These are phyloP conservation scores for Aspergillus pseudoglaucus DNA, from an alignment of 2,329 filamentous ascomycete genomes.

Conservation along the genomic window DNA sequence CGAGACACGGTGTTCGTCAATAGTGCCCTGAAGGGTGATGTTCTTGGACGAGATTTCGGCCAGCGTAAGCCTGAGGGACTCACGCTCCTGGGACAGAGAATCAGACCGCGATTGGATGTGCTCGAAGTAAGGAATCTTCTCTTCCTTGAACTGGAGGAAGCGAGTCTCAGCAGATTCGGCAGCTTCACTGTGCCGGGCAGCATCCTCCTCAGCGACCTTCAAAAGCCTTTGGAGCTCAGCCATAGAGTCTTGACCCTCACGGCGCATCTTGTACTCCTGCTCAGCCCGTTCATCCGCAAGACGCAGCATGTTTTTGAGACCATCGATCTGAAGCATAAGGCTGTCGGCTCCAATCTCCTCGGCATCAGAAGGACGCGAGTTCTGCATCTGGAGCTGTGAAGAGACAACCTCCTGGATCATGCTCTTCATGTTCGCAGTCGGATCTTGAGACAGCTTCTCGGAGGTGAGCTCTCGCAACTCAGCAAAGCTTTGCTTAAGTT, in stretches of 20 bases:
- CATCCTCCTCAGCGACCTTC: slow-evolving; percentile 56
- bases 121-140: slow-evolving; percentile 62
- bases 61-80: slow-evolving; percentile 47
- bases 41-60: slow-evolving; percentile 54
- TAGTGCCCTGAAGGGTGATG: slow-evolving; percentile 52
- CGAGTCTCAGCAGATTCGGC: slow-evolving; percentile 59
- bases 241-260: slow-evolving; percentile 64
- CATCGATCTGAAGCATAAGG: slow-evolving; percentile 53
- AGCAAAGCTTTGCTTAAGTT: slow-evolving; percentile 34
- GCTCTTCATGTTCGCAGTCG: slow-evolving; percentile 50
- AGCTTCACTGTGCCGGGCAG: slow-evolving; percentile 40
- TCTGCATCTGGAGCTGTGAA: slow-evolving; percentile 49
- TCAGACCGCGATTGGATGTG: slow-evolving; percentile 58
- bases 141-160: slow-evolving; percentile 60
- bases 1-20: slow-evolving; percentile 59
- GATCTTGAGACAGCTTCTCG: slow-evolving; percentile 27
- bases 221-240: slow-evolving; percentile 66
- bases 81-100: slow-evolving; percentile 63
- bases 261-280: slow-evolving; percentile 56
- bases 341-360: slow-evolving; percentile 46
- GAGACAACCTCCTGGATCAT: slow-evolving; percentile 60
- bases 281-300: slow-evolving; percentile 59
- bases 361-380: slow-evolving; percentile 46
- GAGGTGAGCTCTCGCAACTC: slow-evolving; percentile 37
- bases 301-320: slow-evolving; percentile 63